phyloP scores from a whole-genome alignment of 306 rosid genomes.

The Prinsepia uniflora region DNA sequence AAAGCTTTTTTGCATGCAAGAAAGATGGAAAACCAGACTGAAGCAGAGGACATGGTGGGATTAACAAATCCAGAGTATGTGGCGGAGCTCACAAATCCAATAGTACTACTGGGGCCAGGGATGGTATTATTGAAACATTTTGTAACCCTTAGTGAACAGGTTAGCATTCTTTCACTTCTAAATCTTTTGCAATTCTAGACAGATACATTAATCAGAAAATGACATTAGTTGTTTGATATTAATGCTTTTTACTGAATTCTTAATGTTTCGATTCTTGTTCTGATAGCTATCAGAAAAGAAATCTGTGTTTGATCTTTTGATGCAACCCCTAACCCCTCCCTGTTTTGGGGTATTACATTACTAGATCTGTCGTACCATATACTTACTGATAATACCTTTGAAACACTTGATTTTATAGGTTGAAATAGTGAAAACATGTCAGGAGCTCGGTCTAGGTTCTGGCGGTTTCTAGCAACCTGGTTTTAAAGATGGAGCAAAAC shows the following conservation, averaged over 20 bases:
- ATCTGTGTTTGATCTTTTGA: neutral
- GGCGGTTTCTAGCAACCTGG: constrained; percentile 73
- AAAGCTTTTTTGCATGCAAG: constrained; percentile 6
- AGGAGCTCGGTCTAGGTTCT: constrained; percentile 49
- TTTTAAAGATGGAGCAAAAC: constrained; percentile 52
- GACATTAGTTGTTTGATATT: neutral
- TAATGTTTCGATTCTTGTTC: neutral
- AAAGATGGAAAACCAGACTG: constrained; percentile 13
- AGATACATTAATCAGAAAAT: neutral
- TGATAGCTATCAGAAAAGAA: neutral
- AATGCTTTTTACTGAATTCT: neutral
- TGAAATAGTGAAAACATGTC: constrained; percentile 39
- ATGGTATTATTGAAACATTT: constrained; percentile 57
- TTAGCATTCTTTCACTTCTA: constrained; percentile 6
- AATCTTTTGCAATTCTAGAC: neutral
- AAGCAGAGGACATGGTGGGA: constrained; percentile 2
- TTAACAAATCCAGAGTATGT: neutral
- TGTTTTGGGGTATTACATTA: neutral
- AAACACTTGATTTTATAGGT: constrained; percentile 33
- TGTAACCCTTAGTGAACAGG: constrained; percentile 44
- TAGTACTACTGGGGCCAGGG: constrained; percentile 49
- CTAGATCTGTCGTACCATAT: neutral
- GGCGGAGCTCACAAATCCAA: neutral
- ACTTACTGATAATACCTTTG: neutral
- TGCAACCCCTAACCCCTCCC: neutral